A percentile compares a stretch with the other conserved stretches of the same genome.
phyloP scores from a whole-genome alignment of 306 rosid genomes.

The Ammopiptanthus mongolicus region DNA sequence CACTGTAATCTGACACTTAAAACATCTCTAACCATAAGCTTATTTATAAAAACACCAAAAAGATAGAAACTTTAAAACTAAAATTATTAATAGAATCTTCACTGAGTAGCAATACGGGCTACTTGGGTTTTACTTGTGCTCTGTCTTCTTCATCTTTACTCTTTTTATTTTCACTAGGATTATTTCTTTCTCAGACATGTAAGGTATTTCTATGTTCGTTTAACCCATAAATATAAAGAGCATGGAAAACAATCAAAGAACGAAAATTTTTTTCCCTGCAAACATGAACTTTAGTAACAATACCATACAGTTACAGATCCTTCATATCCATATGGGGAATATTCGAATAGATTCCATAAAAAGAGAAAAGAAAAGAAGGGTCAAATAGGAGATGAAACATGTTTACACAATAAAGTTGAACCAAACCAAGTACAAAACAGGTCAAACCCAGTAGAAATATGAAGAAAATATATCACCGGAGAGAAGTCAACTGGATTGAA shows the following conservation, averaged over 20 bases:
- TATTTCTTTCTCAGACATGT: not conserved
- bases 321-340: not conserved
- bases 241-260: not conserved
- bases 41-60: no score
- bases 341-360: not conserved
- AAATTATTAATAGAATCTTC: not conserved
- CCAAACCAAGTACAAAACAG: not conserved
- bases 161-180: not conserved
- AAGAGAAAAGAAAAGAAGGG: not conserved
- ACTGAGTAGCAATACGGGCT: not conserved
- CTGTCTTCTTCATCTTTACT: not conserved
- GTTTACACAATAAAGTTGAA: not conserved
- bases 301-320: not conserved
- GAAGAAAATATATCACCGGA: not conserved
- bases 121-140: not conserved
- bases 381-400: not conserved
- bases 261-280: not conserved
- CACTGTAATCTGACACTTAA: no score
- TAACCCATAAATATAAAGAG: conserved; percentile 2
- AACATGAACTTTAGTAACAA: not conserved
- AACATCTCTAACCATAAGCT: no score
- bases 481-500: conserved; percentile 1
- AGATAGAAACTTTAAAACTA: no score
- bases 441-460: not conserved
- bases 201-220: not conserved